A percentile compares a stretch with the other conserved stretches of the same genome.
Conservation (phyloP, 352 stramenopile species). For the Phytophthora pisi region DNA sequence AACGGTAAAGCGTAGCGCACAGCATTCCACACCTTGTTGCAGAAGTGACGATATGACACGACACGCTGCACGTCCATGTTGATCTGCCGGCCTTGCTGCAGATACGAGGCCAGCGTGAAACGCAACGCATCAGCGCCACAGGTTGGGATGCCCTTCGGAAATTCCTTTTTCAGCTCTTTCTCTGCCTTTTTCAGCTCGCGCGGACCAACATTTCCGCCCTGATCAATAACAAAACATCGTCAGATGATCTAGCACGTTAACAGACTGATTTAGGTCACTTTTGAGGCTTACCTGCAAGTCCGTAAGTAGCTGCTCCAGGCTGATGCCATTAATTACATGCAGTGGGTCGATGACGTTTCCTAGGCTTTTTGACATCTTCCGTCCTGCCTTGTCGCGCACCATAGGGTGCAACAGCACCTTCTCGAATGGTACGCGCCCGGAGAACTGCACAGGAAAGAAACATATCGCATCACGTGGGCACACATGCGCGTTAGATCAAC, state of each 20-base stretch:
- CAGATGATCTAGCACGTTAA: slow-evolving; percentile 1
- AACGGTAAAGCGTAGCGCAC: slow-evolving; percentile 78
- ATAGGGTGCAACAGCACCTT: slow-evolving; percentile 99
- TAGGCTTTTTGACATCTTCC: slow-evolving; percentile 99
- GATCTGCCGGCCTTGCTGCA: slow-evolving; percentile 88
- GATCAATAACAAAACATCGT: background rate
- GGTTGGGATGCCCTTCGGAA: slow-evolving; percentile 98
- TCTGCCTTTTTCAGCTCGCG: slow-evolving; percentile 97
- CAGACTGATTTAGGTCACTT: background rate
- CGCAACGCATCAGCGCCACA: slow-evolving; percentile 98
- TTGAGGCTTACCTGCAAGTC: slow-evolving; percentile 84
- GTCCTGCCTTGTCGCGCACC: slow-evolving; percentile 99
- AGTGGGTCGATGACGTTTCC: slow-evolving; percentile 99
- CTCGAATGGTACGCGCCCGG: slow-evolving; percentile 96
- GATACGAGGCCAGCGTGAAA: slow-evolving; percentile 97
- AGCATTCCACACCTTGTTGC: slow-evolving; percentile 92
- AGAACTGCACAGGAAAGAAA: slow-evolving; percentile 55
- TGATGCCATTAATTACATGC: slow-evolving; percentile 98
- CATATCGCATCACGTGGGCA: too few relatives aligned
- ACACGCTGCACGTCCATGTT: slow-evolving; percentile 90
- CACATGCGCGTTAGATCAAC: background rate
- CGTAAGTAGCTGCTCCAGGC: slow-evolving; percentile 91
- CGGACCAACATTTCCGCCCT: slow-evolving; percentile 65
- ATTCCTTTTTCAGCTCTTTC: slow-evolving; percentile 96
- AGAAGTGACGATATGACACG: slow-evolving; percentile 86